Evolutionary conservation across 2,329 filamentous ascomycete species (phyloP).

Genomic region (Aspergillus versicolor): DNA sequence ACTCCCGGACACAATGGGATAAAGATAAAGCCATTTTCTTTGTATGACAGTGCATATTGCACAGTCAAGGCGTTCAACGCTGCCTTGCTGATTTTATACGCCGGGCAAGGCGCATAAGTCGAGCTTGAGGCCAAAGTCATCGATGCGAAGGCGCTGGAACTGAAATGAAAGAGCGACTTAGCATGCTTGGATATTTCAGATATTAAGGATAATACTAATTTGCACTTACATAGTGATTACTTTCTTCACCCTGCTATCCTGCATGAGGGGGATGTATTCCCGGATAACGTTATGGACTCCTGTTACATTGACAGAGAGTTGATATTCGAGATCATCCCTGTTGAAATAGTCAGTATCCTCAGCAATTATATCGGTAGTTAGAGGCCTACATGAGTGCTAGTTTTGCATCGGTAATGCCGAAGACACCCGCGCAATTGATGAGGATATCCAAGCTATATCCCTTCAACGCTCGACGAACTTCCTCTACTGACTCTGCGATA

Average conservation of each 20-base stretch:
- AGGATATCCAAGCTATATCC: slow-evolving; percentile 41
- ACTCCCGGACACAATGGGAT: slow-evolving; percentile 47
- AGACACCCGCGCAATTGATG: slow-evolving; percentile 41
- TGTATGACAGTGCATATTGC: slow-evolving; percentile 27
- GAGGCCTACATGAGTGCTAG: not conserved
- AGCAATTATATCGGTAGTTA: not conserved
- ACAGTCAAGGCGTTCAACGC: slow-evolving; percentile 50
- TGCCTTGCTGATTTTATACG: slow-evolving; percentile 49
- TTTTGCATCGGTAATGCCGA: not conserved
- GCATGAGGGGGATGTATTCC: slow-evolving; percentile 40
- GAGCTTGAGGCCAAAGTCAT: slow-evolving; percentile 28
- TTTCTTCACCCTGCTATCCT: slow-evolving; percentile 42
- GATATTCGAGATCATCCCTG: slow-evolving; percentile 39
- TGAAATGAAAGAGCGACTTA: slow-evolving; percentile 12
- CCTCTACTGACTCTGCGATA: slow-evolving; percentile 29
- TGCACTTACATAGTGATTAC: slow-evolving; percentile 45
- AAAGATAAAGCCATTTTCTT: slow-evolving; percentile 43
- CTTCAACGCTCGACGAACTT: slow-evolving; percentile 26
- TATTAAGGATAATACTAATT: not conserved
- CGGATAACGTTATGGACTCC: slow-evolving; percentile 41
- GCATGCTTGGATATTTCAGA: not conserved
- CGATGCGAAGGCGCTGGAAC: slow-evolving; percentile 46
- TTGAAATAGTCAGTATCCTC: not conserved
- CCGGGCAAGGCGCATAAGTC: slow-evolving; percentile 26
- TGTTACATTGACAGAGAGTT: slow-evolving; percentile 45